Evolutionary conservation across 1,284 basidiomycete genomes (phyloP), one percentile per base, ranked within the genome.

Genomic region (Naganishia albida): DNA sequence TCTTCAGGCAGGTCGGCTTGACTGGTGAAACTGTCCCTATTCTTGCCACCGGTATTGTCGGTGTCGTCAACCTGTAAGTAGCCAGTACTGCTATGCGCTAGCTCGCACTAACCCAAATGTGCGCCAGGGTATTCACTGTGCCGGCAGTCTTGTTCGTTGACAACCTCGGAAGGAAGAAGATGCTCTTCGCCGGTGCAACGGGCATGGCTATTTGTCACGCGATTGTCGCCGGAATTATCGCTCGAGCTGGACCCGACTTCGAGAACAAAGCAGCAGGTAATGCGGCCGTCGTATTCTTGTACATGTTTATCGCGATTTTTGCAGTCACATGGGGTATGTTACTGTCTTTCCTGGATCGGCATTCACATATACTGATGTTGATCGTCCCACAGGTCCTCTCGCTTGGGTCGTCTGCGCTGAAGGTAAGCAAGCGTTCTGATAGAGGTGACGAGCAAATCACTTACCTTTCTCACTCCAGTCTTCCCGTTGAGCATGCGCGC

Each of bases 31-130:
- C 86, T 0, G 83, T 81, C 42, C 84, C 83, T 0, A 81, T 90
- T 1, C 82, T 91, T 39, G 88, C 89, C 1, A 91, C 90, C 12
- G 90, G 90, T 56, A 85, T 91, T 13, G 90, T 91, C 64, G 90
- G 90, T 53, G 85, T 91, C 71, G 87, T 85, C 70, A 79, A 77
- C 70, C 76, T 78, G 34, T 34, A 10, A 34, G n/a, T n/a, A n/a
- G n/a, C n/a, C n/a, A n/a, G n/a, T n/a, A n/a, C n/a, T n/a, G n/a
- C n/a, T 34, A 10, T 34, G 6, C 34, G 10, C 4, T 34, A 4
- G 34, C 34, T 34, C 34, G 34, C 6, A 6, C 34, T 34, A 10
- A 34, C 34, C 10, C 34, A 10, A 4, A 34, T 34, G 34, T 43
- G 6, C 42, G 42, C 42, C 13, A 34, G 34, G 46, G 69, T 77